phyloP scores from a whole-genome alignment of 129 eudicot species.

The Lonicera japonica region DNA sequence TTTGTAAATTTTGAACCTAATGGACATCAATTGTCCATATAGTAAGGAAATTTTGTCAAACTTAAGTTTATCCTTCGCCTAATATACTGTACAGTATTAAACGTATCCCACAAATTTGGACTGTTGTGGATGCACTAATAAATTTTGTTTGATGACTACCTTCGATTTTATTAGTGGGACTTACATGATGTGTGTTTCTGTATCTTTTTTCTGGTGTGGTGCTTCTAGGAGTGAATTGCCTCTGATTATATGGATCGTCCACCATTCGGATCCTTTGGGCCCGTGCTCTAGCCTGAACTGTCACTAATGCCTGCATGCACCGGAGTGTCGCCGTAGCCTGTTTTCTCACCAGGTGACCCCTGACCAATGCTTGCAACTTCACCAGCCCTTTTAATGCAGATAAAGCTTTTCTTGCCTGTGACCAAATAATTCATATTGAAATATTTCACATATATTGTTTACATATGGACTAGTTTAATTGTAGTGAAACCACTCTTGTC shows the following conservation, averaged over 20 bases:
- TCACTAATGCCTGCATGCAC: slow-evolving; percentile 83
- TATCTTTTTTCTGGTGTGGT: slow-evolving; percentile 27
- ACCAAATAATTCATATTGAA: background rate
- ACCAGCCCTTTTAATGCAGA: slow-evolving; percentile 85
- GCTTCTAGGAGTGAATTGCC: slow-evolving; percentile 32
- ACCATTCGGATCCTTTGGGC: slow-evolving; percentile 53
- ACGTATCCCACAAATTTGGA: no score
- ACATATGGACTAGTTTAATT: no score
- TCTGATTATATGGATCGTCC: slow-evolving; percentile 28
- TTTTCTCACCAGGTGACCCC: slow-evolving; percentile 90
- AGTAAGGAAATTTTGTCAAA: no score
- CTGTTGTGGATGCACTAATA: no score
- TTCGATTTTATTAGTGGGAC: background rate
- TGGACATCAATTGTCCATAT: no score
- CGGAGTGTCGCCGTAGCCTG: slow-evolving; percentile 74
- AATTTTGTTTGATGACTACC: no score
- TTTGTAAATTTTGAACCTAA: no score
- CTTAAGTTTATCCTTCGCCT: no score
- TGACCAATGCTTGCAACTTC: slow-evolving; percentile 84
- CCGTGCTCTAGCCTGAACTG: slow-evolving; percentile 76
- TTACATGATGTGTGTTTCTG: slow-evolving; percentile 33
- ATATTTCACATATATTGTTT: no score
- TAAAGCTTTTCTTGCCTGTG: slow-evolving; percentile 90
- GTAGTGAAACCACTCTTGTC: no score
- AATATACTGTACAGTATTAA: no score